Evolutionary conservation across 768 basidiomycete genomes (phyloP).

Genomic region (Dacryopinax spathularia): DNA sequence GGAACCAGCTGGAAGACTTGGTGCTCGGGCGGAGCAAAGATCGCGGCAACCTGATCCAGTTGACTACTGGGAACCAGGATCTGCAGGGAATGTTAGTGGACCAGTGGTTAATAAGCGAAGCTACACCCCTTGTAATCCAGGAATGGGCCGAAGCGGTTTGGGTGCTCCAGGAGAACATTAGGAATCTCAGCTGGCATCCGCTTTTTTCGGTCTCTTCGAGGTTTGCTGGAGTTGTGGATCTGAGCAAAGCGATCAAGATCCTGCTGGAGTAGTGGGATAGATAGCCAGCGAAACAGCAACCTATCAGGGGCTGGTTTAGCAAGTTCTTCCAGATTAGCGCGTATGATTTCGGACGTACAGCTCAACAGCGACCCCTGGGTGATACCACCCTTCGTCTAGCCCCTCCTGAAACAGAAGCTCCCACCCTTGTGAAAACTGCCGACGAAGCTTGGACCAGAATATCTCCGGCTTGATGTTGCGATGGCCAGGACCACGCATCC

Average conservation of each 20-base stretch:
- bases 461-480: slow-evolving; percentile 34
- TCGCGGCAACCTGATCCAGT: background rate
- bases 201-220: slow-evolving; percentile 24
- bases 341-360: background rate
- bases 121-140: slow-evolving; percentile 30
- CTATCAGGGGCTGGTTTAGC: slow-evolving; percentile 20
- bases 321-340: too few species aligned
- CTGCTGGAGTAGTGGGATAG: slow-evolving; percentile 30
- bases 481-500: slow-evolving; percentile 22
- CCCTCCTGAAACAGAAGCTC: slow-evolving; percentile 26
- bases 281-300: slow-evolving; percentile 32
- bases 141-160: slow-evolving; percentile 18
- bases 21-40: background rate
- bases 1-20: background rate
- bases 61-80: background rate
- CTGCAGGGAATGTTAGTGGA: too few species aligned
- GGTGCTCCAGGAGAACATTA: slow-evolving; percentile 21
- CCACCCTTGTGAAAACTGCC: slow-evolving; percentile 25
- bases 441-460: slow-evolving; percentile 24
- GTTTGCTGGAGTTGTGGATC: slow-evolving; percentile 16
- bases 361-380: background rate
- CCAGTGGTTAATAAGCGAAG: background rate
- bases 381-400: slow-evolving; percentile 14
- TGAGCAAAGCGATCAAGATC: slow-evolving; percentile 25
- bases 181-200: slow-evolving; percentile 31